phyloP scores from a whole-genome alignment of 1,284 basidiomycete genomes.

The Ceratobasidium sp. region DNA sequence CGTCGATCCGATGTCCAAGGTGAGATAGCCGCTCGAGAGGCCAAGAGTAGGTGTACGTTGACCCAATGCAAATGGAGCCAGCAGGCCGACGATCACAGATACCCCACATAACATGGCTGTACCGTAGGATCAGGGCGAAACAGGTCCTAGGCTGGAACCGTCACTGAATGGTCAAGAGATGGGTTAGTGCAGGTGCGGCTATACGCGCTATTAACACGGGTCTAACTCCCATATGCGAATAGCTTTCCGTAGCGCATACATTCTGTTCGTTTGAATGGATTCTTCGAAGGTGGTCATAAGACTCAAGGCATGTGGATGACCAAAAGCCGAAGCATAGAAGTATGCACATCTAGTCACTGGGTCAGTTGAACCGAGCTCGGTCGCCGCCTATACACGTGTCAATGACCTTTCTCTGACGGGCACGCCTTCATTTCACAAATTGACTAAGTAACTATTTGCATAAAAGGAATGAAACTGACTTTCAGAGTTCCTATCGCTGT shows the following conservation, averaged over 20 bases:
- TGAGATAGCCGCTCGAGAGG: slow-evolving; percentile 31
- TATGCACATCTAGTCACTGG: no score
- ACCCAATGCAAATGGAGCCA: slow-evolving; percentile 9
- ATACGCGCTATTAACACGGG: slow-evolving; percentile 24
- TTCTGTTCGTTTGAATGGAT: neutral
- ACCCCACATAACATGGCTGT: neutral
- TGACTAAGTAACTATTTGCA: no score
- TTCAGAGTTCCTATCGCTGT: slow-evolving; percentile 2
- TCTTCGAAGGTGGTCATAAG: neutral
- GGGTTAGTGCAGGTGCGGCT: no score
- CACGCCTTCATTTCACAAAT: no score
- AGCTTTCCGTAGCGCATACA: neutral
- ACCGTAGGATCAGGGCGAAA: neutral
- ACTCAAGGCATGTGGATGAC: neutral
- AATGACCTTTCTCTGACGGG: no score
- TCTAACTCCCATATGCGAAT: slow-evolving; percentile 33
- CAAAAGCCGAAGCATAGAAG: neutral
- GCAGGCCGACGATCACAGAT: slow-evolving; percentile 9
- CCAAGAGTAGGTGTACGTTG: slow-evolving; percentile 30
- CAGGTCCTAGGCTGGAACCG: neutral
- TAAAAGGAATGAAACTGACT: no score
- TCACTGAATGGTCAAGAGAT: neutral
- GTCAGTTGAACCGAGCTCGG: no score
- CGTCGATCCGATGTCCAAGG: slow-evolving; percentile 10
- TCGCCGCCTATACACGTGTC: no score